These are phyloP conservation scores for Beauveria australis DNA, from an alignment of 2,329 filamentous ascomycete genomes.

Conservation along the genomic window DNA sequence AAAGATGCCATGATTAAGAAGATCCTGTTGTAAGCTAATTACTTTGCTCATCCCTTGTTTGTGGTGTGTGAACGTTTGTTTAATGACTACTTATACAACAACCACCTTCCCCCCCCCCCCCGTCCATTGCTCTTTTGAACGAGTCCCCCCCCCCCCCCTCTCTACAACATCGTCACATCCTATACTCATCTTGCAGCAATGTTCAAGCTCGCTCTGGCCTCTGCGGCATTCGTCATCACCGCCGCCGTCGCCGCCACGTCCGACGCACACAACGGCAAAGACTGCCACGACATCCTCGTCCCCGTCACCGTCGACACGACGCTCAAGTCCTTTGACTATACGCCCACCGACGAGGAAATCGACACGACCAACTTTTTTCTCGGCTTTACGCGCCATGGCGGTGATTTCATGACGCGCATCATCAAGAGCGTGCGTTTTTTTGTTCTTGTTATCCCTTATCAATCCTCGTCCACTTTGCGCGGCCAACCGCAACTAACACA, in stretches of 20 bases:
- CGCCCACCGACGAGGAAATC: conserved; percentile 40
- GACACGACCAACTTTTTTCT: conserved; percentile 50
- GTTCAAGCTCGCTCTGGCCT: conserved; percentile 12
- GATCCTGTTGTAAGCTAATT: no score
- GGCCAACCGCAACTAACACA: no score
- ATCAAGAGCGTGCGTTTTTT: conserved; percentile 36
- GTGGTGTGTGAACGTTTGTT: no score
- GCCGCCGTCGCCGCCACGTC: conserved; percentile 20
- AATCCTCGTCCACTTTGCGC: no score
- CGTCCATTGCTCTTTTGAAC: no score
- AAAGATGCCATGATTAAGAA: no score
- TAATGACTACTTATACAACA: no score
- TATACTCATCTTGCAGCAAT: neutral
- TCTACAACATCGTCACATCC: no score
- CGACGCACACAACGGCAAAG: conserved; percentile 23
- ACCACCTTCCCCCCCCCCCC: no score
- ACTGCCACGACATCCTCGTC: conserved; percentile 44
- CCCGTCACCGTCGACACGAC: conserved; percentile 29
- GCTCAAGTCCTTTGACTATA: neutral
- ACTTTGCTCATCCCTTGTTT: no score
- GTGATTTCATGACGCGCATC: conserved; percentile 38
- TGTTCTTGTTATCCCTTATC: no score
- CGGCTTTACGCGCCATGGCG: conserved; percentile 38
- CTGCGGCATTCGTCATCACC: conserved; percentile 18
- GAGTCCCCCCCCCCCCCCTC: neutral